These are phyloP conservation scores for Bassia scoparia DNA, from an alignment of 148 eudicot species.

Conservation along the genomic window DNA sequence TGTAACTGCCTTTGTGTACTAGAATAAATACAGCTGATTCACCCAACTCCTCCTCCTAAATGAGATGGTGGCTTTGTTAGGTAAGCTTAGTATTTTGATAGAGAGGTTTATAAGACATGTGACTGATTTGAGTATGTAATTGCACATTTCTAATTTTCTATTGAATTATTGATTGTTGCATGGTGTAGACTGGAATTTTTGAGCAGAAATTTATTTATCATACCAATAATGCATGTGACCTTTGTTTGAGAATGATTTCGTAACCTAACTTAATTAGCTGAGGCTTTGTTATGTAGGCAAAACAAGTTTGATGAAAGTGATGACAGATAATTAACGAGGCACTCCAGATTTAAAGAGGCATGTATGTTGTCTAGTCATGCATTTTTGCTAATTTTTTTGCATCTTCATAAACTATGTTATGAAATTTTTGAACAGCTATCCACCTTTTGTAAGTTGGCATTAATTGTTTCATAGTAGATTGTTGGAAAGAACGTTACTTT, in stretches of 20 bases:
- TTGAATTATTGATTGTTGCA: neutral
- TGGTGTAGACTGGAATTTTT: neutral
- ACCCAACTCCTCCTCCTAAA: neutral
- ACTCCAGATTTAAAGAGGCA: neutral
- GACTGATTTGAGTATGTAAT: neutral
- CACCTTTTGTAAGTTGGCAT: too few species aligned
- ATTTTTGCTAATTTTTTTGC: too few species aligned
- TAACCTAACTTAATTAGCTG: neutral
- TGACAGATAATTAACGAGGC: too few species aligned
- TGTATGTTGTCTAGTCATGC: neutral
- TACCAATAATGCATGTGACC: neutral
- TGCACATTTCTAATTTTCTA: neutral
- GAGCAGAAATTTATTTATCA: neutral
- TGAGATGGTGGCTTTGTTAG: neutral
- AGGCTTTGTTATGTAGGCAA: neutral
- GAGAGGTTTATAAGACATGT: neutral
- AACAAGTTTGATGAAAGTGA: neutral
- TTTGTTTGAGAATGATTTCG: neutral
- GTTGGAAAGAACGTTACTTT: neutral
- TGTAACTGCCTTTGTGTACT: neutral
- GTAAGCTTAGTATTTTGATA: neutral
- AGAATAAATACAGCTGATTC: neutral
- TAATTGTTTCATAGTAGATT: neutral
- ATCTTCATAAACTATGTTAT: too few species aligned
- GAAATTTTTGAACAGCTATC: too few species aligned